A percentile compares a stretch with the other conserved stretches of the same genome.
Conservation (phyloP, 2,329 filamentous ascomycete species). For the Basipetospora chlamydospora region DNA sequence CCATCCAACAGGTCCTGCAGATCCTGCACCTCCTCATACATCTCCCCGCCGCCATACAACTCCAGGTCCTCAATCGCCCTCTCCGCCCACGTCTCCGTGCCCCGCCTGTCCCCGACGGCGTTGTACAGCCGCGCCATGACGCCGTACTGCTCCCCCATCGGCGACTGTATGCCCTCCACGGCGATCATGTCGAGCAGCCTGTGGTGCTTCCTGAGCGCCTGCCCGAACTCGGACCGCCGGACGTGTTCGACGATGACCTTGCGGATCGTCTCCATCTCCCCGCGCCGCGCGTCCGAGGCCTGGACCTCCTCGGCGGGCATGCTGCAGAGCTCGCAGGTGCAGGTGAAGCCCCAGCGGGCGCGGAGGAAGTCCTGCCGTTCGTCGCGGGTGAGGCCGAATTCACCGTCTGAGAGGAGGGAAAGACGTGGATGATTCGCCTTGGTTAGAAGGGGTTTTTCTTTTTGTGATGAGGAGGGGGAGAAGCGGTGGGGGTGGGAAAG, state of each 20-base stretch:
- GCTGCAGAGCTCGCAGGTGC: slow-evolving; percentile 15
- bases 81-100: neutral
- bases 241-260: slow-evolving; percentile 12
- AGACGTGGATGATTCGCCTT: neutral
- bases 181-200: slow-evolving; percentile 13
- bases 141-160: slow-evolving; percentile 15
- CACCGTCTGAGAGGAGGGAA: slow-evolving; percentile 12
- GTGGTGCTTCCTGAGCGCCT: slow-evolving; percentile 13
- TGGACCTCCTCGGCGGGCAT: slow-evolving; percentile 14
- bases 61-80: slow-evolving; percentile 4
- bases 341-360: slow-evolving; percentile 16
- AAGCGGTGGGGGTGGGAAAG: slow-evolving; percentile 4
- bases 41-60: slow-evolving; percentile 3
- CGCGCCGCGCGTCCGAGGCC: slow-evolving; percentile 15
- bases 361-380: slow-evolving; percentile 12
- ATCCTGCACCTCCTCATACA: slow-evolving; percentile 3
- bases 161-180: slow-evolving; percentile 13
- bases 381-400: slow-evolving; percentile 12
- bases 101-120: neutral
- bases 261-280: slow-evolving; percentile 12
- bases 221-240: slow-evolving; percentile 10
- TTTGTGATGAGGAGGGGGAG: neutral
- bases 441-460: neutral
- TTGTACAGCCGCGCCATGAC: slow-evolving; percentile 10
- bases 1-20: neutral